These are phyloP conservation scores for Alloteropsis semialata DNA, from an alignment of 176 grass and related monocot species.

Conservation along the genomic window DNA sequence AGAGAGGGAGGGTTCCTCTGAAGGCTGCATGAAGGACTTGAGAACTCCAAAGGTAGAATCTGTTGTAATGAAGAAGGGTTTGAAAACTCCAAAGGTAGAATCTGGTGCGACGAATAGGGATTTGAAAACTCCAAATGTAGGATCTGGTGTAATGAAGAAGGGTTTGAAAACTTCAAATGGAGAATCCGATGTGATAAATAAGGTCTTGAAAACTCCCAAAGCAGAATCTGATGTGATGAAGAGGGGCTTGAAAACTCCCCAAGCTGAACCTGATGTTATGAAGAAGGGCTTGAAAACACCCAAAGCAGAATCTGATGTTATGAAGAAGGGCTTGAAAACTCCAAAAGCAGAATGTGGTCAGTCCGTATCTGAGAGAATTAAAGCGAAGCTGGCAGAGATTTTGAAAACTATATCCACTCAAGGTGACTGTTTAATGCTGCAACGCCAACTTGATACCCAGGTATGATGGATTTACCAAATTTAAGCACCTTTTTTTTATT, in stretches of 20 bases:
- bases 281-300: slow-evolving; percentile 16
- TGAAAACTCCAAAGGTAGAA: background rate
- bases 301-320: background rate
- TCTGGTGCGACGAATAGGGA: background rate
- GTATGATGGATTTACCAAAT: slow-evolving; percentile 39
- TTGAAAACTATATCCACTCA: slow-evolving; percentile 61
- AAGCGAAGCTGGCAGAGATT: slow-evolving; percentile 48
- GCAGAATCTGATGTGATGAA: background rate
- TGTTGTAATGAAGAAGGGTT: background rate
- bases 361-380: slow-evolving; percentile 11
- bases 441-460: slow-evolving; percentile 69
- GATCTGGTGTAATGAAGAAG: slow-evolving; percentile 6
- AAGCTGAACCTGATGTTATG: background rate
- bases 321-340: slow-evolving; percentile 25
- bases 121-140: slow-evolving; percentile 28
- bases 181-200: slow-evolving; percentile 2
- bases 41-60: background rate
- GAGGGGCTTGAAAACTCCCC: slow-evolving; percentile 5
- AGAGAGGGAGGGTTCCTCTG: slow-evolving; percentile 40
- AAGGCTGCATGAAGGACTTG: slow-evolving; percentile 22
- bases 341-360: slow-evolving; percentile 21
- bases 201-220: slow-evolving; percentile 26
- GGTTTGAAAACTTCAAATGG: background rate
- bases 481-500: background rate
- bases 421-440: slow-evolving; percentile 65